phyloP scores from a whole-genome alignment of 208 protist genomes.

The Leishmania martiniquensis region DNA sequence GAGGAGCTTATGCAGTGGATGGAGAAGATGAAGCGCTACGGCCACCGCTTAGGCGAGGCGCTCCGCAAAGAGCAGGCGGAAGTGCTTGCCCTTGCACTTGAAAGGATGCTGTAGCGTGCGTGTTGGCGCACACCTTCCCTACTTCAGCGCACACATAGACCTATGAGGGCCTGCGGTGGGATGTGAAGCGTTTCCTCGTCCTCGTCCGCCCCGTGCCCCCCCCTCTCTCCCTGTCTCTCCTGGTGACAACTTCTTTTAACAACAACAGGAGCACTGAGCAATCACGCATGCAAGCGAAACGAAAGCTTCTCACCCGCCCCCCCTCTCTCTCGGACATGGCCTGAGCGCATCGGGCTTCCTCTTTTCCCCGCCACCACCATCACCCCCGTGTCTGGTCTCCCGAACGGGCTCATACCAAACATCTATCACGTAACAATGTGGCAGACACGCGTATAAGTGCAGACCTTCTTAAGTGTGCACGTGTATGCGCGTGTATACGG shows the following conservation, averaged over 20 bases:
- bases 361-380: neutral
- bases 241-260: neutral
- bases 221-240: neutral
- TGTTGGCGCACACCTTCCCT: neutral
- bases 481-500: neutral
- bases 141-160: neutral
- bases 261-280: neutral
- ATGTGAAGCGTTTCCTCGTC: neutral
- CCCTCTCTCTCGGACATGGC: neutral
- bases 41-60: slow-evolving; percentile 34
- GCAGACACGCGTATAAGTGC: neutral
- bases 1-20: slow-evolving; percentile 60
- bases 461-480: neutral
- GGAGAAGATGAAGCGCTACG: slow-evolving; percentile 67
- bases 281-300: neutral
- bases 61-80: slow-evolving; percentile 61
- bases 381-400: too few species aligned
- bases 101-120: slow-evolving; percentile 31
- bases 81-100: slow-evolving; percentile 48
- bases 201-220: neutral
- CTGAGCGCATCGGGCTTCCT: neutral
- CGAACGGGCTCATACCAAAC: too few species aligned
- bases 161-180: neutral
- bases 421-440: neutral
- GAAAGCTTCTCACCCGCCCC: neutral